phyloP scores from a whole-genome alignment of 805 yeast genomes.

The Cyberlindnera meyerae region DNA sequence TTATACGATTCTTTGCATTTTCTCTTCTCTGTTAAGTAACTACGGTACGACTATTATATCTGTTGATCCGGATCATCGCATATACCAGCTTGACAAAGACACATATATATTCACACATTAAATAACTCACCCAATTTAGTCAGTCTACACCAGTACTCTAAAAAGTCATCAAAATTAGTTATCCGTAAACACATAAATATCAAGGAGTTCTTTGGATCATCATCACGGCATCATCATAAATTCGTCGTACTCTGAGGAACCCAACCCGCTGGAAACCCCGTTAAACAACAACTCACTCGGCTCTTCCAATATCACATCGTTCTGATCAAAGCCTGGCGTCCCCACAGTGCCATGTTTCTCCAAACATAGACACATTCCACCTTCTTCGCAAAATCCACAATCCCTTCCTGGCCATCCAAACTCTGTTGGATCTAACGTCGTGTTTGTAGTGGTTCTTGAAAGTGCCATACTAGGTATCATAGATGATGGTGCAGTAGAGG shows the following conservation, averaged over 20 bases:
- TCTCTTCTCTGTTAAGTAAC: too few relatives aligned
- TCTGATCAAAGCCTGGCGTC: neutral
- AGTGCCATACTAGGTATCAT: neutral
- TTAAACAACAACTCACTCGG: slow-evolving; percentile 6
- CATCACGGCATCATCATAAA: slow-evolving; percentile 16
- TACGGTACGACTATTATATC: too few relatives aligned
- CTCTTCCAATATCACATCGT: slow-evolving; percentile 4
- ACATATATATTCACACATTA: too few relatives aligned
- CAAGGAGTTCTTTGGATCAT: too few relatives aligned
- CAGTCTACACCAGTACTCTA: too few relatives aligned
- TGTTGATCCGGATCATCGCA: neutral
- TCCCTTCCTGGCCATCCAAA: slow-evolving; percentile 14
- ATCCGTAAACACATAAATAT: slow-evolving; percentile 1
- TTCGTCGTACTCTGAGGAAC: slow-evolving; percentile 14
- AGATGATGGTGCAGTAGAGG: neutral
- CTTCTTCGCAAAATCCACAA: slow-evolving; percentile 16
- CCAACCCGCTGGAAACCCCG: slow-evolving; percentile 1
- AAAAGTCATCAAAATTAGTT: too few relatives aligned
- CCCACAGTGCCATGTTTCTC: slow-evolving; percentile 5
- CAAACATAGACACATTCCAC: slow-evolving; percentile 15
- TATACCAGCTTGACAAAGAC: too few relatives aligned
- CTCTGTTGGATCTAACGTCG: slow-evolving; percentile 16
- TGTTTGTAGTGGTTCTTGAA: slow-evolving; percentile 19
- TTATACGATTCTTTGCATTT: slow-evolving; percentile 1
- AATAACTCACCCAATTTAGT: too few relatives aligned